These are phyloP conservation scores for Penicillium canescens DNA, from an alignment of 495 filamentous ascomycete species.

Conservation along the genomic window DNA sequence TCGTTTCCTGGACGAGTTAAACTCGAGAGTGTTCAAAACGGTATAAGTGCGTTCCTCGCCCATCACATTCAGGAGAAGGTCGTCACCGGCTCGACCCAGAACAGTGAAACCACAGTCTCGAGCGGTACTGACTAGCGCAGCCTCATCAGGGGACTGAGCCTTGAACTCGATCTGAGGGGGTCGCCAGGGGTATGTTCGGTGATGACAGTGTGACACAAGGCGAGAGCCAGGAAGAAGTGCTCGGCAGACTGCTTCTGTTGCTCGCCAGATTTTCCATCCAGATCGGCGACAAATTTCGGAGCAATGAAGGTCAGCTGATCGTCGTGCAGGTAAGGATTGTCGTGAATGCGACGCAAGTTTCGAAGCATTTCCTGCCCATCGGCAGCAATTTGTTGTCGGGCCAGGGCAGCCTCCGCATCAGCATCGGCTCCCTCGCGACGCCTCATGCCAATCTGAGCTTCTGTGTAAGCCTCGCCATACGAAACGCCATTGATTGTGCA, in stretches of 20 bases:
- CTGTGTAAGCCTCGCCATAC: constrained; percentile 97
- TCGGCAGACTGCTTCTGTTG: constrained; percentile 75
- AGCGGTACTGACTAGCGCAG: constrained; percentile 90
- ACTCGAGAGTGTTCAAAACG: constrained; percentile 93
- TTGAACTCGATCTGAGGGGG: constrained; percentile 92
- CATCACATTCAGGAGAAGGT: constrained; percentile 81
- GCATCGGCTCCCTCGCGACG: constrained; percentile 84
- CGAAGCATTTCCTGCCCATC: constrained; percentile 72
- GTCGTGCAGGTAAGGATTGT: constrained; percentile 89
- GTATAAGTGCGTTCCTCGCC: constrained; percentile 81
- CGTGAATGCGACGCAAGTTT: constrained; percentile 70
- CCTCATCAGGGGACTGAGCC: constrained; percentile 96
- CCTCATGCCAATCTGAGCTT: constrained; percentile 94
- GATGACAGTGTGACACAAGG: constrained; percentile 95
- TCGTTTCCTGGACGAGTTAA: constrained; percentile 94
- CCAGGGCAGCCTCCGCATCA: constrained; percentile 72
- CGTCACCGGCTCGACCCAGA: constrained; percentile 73
- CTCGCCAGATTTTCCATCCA: constrained; percentile 72
- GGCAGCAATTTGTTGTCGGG: constrained; percentile 74
- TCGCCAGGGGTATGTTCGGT: constrained; percentile 86
- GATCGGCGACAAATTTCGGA: constrained; percentile 80
- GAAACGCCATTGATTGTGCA: constrained; percentile 89
- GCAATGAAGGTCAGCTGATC: constrained; percentile 91
- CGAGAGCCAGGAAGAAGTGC: constrained; percentile 93
- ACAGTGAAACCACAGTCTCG: constrained; percentile 97